Evolutionary conservation across 257 asterid species (phyloP).

Genomic region (Solanum corneliomulleri): DNA sequence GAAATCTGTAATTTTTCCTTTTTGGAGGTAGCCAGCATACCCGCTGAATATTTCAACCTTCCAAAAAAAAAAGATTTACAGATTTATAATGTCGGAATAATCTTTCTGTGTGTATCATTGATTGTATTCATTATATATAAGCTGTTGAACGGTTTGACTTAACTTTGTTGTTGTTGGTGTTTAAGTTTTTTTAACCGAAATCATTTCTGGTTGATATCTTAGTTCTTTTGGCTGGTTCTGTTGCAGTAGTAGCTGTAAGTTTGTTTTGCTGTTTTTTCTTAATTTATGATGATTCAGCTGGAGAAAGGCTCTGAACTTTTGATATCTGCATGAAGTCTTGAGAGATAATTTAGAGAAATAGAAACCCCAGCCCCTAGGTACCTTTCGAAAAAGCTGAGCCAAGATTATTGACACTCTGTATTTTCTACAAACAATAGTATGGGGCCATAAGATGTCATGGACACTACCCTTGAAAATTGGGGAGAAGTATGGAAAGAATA

Average conservation of each 20-base stretch:
- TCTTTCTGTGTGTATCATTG: neutral
- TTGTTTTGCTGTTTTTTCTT: neutral
- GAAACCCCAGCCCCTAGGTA: neutral
- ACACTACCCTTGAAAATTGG: neutral
- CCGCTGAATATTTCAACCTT: no score
- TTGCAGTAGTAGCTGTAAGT: neutral
- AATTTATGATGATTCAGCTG: neutral
- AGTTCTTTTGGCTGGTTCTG: neutral
- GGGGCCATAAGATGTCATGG: neutral
- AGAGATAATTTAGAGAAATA: neutral
- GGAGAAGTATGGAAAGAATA: neutral
- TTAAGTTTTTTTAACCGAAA: neutral
- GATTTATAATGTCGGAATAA: neutral
- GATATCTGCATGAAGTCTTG: neutral
- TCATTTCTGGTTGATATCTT: neutral
- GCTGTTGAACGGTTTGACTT: neutral
- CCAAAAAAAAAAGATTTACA: neutral
- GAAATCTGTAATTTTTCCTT: no score
- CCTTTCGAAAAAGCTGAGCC: neutral
- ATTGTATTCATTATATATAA: neutral
- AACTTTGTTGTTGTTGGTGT: neutral
- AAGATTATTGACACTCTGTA: neutral
- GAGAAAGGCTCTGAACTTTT: neutral
- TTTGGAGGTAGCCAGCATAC: no score
- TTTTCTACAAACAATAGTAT: neutral